These are phyloP conservation scores for Penicillium lividum DNA, from an alignment of 495 filamentous ascomycete genomes.

Conservation along the genomic window DNA sequence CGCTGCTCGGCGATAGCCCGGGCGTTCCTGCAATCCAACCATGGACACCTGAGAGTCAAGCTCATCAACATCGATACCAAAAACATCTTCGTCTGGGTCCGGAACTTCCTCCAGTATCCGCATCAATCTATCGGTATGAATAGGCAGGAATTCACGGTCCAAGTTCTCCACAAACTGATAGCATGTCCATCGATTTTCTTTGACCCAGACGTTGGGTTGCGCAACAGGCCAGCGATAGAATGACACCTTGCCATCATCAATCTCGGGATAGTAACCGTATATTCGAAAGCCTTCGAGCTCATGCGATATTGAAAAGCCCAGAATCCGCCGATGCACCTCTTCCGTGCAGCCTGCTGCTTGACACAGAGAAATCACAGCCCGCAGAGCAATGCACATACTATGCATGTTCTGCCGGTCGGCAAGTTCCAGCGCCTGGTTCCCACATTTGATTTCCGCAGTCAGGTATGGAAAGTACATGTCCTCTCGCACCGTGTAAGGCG, in stretches of 20 bases:
- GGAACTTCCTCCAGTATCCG: slow-evolving; percentile 5
- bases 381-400: slow-evolving; percentile 33
- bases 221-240: slow-evolving; percentile 9
- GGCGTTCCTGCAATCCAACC: slow-evolving; percentile 11
- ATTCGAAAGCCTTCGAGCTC: slow-evolving; percentile 19
- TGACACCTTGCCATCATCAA: slow-evolving; percentile 9
- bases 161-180: slow-evolving; percentile 7
- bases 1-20: slow-evolving; percentile 6
- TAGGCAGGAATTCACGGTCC: slow-evolving; percentile 10
- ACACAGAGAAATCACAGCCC: slow-evolving; percentile 28
- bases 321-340: slow-evolving; percentile 26
- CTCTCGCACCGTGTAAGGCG: no score
- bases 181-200: slow-evolving; percentile 11
- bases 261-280: slow-evolving; percentile 11
- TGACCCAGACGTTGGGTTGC: slow-evolving; percentile 5
- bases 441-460: slow-evolving; percentile 40
- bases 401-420: slow-evolving; percentile 41
- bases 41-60: slow-evolving; percentile 8
- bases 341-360: slow-evolving; percentile 17
- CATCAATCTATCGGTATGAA: slow-evolving; percentile 7
- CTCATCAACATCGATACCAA: slow-evolving; percentile 3
- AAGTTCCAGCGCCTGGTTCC: slow-evolving; percentile 31
- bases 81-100: slow-evolving; percentile 5
- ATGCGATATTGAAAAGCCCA: slow-evolving; percentile 52
- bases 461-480: slow-evolving; percentile 44